Conservation (phyloP, 768 basidiomycete genomes). For the Galerina sulciceps region DNA sequence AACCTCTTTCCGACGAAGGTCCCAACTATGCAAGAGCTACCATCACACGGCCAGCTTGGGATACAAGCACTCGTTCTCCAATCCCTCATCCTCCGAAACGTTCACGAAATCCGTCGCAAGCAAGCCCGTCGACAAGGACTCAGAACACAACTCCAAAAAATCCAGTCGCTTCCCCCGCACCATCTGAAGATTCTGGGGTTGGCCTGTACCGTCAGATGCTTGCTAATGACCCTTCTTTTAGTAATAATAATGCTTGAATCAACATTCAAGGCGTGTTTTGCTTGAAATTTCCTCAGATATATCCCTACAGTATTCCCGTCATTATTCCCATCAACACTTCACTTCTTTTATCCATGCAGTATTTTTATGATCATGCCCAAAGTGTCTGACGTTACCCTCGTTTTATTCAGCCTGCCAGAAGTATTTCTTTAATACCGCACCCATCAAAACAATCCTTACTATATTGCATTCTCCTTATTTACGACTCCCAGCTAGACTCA, state of each 20-base stretch:
- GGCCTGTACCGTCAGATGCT: conserved; percentile 84
- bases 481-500: conserved; percentile 29
- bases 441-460: conserved; percentile 20
- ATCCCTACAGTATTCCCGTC: conserved; percentile 26
- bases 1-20: conserved; percentile 61
- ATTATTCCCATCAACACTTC: conserved; percentile 23
- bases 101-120: conserved; percentile 73
- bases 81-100: conserved; percentile 51
- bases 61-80: conserved; percentile 52
- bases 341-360: conserved; percentile 21
- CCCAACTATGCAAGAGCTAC: conserved; percentile 71
- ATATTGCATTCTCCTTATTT: conserved; percentile 28
- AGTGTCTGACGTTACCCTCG: conserved; percentile 22
- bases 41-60: conserved; percentile 78
- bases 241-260: conserved; percentile 35
- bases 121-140: conserved; percentile 58
- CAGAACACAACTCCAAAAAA: conserved; percentile 40
- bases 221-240: conserved; percentile 72
- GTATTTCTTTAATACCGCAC: conserved; percentile 7
- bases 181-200: conserved; percentile 82
- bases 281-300: conserved; percentile 27
- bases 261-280: conserved; percentile 19
- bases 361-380: conserved; percentile 27
- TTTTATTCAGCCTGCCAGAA: conserved; percentile 16
- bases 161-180: conserved; percentile 70